phyloP scores from a whole-genome alignment of 495 filamentous ascomycete species.

The Aspergillus conjunctus region DNA sequence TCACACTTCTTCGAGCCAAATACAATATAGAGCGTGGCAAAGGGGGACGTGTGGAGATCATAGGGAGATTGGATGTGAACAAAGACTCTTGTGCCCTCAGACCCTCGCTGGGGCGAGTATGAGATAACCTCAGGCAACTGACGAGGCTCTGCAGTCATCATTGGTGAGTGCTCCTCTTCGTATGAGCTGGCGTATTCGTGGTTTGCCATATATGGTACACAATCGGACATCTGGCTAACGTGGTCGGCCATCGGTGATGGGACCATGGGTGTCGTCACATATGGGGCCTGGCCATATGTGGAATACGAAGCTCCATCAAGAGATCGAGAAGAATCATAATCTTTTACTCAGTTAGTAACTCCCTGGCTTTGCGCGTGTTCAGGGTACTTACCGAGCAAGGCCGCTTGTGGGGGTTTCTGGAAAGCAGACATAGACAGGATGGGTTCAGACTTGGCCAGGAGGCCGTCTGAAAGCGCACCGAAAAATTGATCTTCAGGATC shows the following conservation, averaged over 20 bases:
- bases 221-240: conserved; percentile 48
- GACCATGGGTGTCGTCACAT: conserved; percentile 48
- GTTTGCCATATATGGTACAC: conserved; percentile 46
- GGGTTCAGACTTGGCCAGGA: conserved; percentile 56
- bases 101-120: conserved; percentile 67
- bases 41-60: conserved; percentile 63
- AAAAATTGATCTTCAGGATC: conserved; percentile 52
- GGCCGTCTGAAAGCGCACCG: conserved; percentile 52
- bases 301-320: conserved; percentile 50
- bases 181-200: conserved; percentile 49
- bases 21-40: conserved; percentile 63
- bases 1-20: conserved; percentile 74
- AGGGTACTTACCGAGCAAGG: conserved; percentile 43
- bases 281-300: conserved; percentile 45
- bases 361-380: neutral
- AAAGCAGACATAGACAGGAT: conserved; percentile 57
- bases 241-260: conserved; percentile 51
- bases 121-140: conserved; percentile 62
- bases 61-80: conserved; percentile 74
- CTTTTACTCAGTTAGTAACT: conserved; percentile 27
- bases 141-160: conserved; percentile 35
- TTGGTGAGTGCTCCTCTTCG: conserved; percentile 46
- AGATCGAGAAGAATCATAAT: conserved; percentile 48
- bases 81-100: conserved; percentile 65
- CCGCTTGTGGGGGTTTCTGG: conserved; percentile 45